Evolutionary conservation across 1,139 yeast species (phyloP).

Genomic region (Diutina neorugosa): DNA sequence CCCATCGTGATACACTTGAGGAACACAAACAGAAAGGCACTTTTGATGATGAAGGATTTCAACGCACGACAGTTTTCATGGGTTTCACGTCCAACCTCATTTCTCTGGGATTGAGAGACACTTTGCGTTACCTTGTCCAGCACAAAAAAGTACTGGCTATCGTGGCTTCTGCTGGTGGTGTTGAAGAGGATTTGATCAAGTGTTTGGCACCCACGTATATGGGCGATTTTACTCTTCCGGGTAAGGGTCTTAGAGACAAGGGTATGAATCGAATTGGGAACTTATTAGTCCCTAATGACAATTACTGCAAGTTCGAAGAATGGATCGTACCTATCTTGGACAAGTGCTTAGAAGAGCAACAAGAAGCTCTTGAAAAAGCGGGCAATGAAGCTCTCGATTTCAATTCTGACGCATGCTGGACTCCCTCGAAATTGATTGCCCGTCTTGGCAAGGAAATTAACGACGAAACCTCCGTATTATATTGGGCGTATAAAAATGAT

Average conservation of each 20-base stretch:
- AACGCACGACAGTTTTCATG: conserved; percentile 80
- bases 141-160: conserved; percentile 90
- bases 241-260: conserved; percentile 73
- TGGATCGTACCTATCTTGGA: conserved; percentile 96
- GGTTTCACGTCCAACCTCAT: conserved; percentile 97
- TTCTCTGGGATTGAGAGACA: conserved; percentile 87
- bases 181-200: conserved; percentile 93
- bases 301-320: conserved; percentile 93
- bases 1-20: conserved; percentile 47
- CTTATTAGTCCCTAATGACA: conserved; percentile 91
- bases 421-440: conserved; percentile 87
- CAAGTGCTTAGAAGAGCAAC: conserved; percentile 80
- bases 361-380: conserved; percentile 43
- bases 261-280: conserved; percentile 98
- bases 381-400: conserved; percentile 46
- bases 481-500: conserved; percentile 95
- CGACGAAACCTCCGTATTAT: conserved; percentile 85
- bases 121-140: conserved; percentile 78
- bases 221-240: conserved; percentile 81
- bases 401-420: conserved; percentile 50
- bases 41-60: conserved; percentile 71
- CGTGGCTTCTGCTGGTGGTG: conserved; percentile 95
- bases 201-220: conserved; percentile 91
- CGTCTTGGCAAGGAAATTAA: conserved; percentile 91
- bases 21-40: conserved; percentile 65